phyloP scores from a whole-genome alignment of 202 grass and related monocot species.

The Miscanthus sacchariflorus region DNA sequence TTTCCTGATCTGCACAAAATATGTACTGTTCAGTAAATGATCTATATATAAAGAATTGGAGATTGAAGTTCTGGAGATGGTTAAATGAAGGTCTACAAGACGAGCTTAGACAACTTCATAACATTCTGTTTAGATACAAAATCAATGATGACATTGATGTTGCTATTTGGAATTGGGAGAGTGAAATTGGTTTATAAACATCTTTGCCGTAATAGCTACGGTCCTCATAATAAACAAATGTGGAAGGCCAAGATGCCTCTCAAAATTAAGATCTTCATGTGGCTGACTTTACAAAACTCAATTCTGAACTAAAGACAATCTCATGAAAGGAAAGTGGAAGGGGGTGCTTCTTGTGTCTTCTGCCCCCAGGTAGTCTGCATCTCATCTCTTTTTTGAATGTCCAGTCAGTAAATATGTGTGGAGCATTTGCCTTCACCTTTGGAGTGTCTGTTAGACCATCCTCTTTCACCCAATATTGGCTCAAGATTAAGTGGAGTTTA shows the following conservation, averaged over 20 bases:
- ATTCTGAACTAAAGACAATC: neutral
- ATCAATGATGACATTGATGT: too few species aligned
- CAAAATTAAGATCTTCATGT: neutral
- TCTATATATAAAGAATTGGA: too few species aligned
- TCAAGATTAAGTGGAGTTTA: neutral
- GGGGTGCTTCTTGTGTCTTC: neutral
- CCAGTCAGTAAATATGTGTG: neutral
- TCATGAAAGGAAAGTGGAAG: neutral
- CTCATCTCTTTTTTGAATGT: neutral
- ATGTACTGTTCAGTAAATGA: too few species aligned
- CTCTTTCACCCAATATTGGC: neutral
- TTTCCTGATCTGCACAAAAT: too few species aligned
- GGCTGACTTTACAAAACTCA: neutral
- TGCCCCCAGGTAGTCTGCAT: neutral
- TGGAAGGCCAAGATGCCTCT: neutral
- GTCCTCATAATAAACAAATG: too few species aligned
- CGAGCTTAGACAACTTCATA: too few species aligned
- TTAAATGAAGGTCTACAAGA: too few species aligned
- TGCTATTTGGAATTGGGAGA: too few species aligned
- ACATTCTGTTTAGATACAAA: too few species aligned
- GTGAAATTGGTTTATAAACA: too few species aligned
- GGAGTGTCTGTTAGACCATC: neutral
- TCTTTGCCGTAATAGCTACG: too few species aligned
- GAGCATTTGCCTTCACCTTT: neutral
- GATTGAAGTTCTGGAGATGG: too few species aligned